A percentile compares a stretch with the other conserved stretches of the same genome.
phyloP scores from a whole-genome alignment of 2,329 filamentous ascomycete genomes.

The Aspergillus brunneoviolaceus region DNA sequence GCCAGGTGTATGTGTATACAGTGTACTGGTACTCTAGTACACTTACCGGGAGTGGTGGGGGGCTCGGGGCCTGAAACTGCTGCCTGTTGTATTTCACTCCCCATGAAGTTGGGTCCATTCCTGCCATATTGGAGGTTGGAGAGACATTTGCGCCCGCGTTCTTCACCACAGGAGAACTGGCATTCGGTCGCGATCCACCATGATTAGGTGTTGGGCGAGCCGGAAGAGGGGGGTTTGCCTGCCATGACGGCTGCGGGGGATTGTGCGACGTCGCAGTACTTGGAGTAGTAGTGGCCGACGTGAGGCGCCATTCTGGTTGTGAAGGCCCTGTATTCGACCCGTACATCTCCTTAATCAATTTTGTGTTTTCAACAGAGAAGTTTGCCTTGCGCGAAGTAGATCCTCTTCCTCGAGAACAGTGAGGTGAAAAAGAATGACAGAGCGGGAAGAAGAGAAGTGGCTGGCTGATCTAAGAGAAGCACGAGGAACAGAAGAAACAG shows the following conservation, averaged over 20 bases:
- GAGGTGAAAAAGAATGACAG: background rate
- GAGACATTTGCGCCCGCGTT: slow-evolving; percentile 17
- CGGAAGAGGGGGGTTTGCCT: slow-evolving; percentile 23
- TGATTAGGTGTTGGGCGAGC: slow-evolving; percentile 21
- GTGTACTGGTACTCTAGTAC: background rate
- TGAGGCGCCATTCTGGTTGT: slow-evolving; percentile 42
- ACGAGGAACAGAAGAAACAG: background rate
- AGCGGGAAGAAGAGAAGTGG: background rate
- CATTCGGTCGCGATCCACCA: slow-evolving; percentile 31
- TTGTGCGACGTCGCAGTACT: slow-evolving; percentile 9
- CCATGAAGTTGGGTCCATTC: slow-evolving; percentile 40
- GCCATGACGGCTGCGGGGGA: slow-evolving; percentile 22
- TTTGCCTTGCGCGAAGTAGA: background rate
- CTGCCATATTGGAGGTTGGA: slow-evolving; percentile 16
- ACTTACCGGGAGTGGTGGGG: slow-evolving; percentile 42
- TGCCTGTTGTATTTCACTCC: slow-evolving; percentile 46
- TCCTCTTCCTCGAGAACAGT: background rate
- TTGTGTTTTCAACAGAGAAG: background rate
- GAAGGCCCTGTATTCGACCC: slow-evolving; percentile 30
- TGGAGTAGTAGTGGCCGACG: slow-evolving; percentile 11
- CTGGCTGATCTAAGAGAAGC: background rate
- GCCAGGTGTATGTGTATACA: background rate
- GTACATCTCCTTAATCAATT: slow-evolving; percentile 30
- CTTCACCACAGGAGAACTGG: slow-evolving; percentile 18
- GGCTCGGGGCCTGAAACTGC: slow-evolving; percentile 24